These are phyloP conservation scores for Lactarius pseudohatsudake DNA, from an alignment of 768 basidiomycete species.

Conservation along the genomic window DNA sequence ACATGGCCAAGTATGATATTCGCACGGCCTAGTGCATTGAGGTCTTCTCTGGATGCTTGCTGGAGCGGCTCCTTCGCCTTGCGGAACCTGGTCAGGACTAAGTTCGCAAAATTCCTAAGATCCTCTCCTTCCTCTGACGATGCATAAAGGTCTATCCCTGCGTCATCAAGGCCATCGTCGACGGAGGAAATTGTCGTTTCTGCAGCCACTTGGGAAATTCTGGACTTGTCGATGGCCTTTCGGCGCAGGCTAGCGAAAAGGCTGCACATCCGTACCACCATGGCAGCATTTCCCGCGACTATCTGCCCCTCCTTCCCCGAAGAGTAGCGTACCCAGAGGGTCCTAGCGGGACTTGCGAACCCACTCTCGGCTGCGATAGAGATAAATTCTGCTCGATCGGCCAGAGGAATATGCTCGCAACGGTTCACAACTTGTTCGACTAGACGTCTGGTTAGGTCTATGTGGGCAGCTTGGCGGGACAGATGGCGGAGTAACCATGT, in stretches of 20 bases:
- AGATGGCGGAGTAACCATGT: constrained; percentile 56
- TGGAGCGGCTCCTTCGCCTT: constrained; percentile 47
- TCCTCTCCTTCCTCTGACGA: constrained; percentile 17
- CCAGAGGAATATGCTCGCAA: constrained; percentile 43
- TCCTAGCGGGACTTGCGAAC: constrained; percentile 47
- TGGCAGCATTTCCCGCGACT: constrained; percentile 46
- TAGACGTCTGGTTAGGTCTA: constrained; percentile 50
- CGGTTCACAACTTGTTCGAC: constrained; percentile 48
- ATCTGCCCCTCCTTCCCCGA: constrained; percentile 40
- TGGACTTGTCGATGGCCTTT: neutral
- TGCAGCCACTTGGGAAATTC: neutral
- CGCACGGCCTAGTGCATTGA: constrained; percentile 64
- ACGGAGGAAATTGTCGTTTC: neutral
- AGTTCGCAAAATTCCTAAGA: constrained; percentile 41
- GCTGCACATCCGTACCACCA: constrained; percentile 53
- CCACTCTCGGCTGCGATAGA: constrained; percentile 46
- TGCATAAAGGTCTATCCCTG: neutral
- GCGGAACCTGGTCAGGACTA: constrained; percentile 47
- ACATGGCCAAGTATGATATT: constrained; percentile 56
- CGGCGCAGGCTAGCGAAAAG: constrained; percentile 37
- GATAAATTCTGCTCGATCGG: constrained; percentile 53
- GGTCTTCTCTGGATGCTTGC: constrained; percentile 46
- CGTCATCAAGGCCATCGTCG: neutral
- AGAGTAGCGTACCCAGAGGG: constrained; percentile 58
- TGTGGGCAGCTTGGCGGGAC: constrained; percentile 38